These are phyloP conservation scores for Puccinia horiana DNA, from an alignment of 1,284 basidiomycete genomes.

Conservation along the genomic window DNA sequence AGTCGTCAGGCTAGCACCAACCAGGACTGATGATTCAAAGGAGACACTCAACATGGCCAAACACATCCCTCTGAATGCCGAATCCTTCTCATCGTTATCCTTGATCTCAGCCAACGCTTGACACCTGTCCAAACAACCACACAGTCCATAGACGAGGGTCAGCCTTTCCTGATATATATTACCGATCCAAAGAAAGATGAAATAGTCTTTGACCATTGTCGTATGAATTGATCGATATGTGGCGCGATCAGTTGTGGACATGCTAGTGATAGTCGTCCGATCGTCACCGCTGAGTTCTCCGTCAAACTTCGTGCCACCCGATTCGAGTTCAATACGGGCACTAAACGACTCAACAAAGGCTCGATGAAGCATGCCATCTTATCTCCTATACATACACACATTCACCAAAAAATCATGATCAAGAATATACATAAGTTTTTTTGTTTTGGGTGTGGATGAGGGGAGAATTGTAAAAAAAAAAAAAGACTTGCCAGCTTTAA, in stretches of 20 bases:
- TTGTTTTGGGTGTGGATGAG: slow-evolving; percentile 51
- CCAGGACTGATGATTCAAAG: too few species aligned
- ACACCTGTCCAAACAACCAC: slow-evolving; percentile 62
- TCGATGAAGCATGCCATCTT: slow-evolving; percentile 87
- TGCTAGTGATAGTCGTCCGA: slow-evolving; percentile 91
- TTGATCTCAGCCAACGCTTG: slow-evolving; percentile 96
- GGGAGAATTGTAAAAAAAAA: slow-evolving; percentile 70
- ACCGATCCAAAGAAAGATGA: not conserved
- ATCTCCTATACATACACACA: slow-evolving; percentile 63
- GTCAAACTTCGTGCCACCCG: slow-evolving; percentile 90
- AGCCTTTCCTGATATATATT: not conserved
- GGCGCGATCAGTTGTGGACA: slow-evolving; percentile 86
- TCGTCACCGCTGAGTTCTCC: slow-evolving; percentile 99
- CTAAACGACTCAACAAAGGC: slow-evolving; percentile 79
- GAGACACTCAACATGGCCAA: slow-evolving; percentile 74
- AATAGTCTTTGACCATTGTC: slow-evolving; percentile 69
- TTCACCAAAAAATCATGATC: not conserved
- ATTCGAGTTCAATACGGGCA: slow-evolving; percentile 85
- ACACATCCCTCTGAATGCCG: slow-evolving; percentile 97
- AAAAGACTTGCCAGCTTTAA: slow-evolving; percentile 52
- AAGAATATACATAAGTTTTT: not conserved
- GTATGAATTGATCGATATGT: slow-evolving; percentile 83
- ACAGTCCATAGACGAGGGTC: not conserved
- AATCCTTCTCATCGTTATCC: slow-evolving; percentile 99
- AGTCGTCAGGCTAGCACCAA: not conserved